Evolutionary conservation across 2,329 filamentous ascomycete species (phyloP).

Genomic region (Parastagonospora nodorum): DNA sequence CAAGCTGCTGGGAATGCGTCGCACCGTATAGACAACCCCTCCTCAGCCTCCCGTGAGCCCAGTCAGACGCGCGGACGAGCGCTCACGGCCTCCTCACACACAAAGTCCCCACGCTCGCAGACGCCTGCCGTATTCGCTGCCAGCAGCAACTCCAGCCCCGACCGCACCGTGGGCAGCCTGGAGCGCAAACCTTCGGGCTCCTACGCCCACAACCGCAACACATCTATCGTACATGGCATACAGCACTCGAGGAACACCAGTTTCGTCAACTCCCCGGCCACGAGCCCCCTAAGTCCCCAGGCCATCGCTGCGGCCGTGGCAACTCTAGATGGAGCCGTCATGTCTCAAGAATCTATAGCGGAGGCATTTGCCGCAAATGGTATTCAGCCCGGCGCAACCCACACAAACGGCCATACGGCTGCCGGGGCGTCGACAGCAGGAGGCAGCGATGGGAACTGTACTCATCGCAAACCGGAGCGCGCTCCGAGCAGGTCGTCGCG

Average conservation of each 20-base stretch:
- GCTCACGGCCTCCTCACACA: slow-evolving; percentile 50
- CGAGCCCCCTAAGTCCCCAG: slow-evolving; percentile 86
- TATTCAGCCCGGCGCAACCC: slow-evolving; percentile 14
- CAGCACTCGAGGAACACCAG: slow-evolving; percentile 92
- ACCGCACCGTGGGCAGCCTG: slow-evolving; percentile 41
- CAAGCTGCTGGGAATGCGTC: slow-evolving; percentile 44
- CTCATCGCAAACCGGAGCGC: slow-evolving; percentile 49
- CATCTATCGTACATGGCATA: slow-evolving; percentile 94
- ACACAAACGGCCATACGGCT: slow-evolving; percentile 17
- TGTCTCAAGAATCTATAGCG: slow-evolving; percentile 47
- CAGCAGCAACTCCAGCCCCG: slow-evolving; percentile 44
- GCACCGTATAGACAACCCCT: slow-evolving; percentile 43
- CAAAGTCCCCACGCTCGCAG: slow-evolving; percentile 51
- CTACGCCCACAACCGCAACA: slow-evolving; percentile 92
- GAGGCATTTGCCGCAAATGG: slow-evolving; percentile 43
- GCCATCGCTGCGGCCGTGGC: slow-evolving; percentile 65
- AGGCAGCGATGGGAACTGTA: slow-evolving; percentile 19
- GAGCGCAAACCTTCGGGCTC: slow-evolving; percentile 59
- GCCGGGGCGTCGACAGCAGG: slow-evolving; percentile 4
- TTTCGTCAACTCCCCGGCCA: slow-evolving; percentile 72
- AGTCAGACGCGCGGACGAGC: slow-evolving; percentile 54
- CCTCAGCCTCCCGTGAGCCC: slow-evolving; percentile 47
- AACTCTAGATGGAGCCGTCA: slow-evolving; percentile 47
- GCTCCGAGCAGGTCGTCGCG: slow-evolving; percentile 66
- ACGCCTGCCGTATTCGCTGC: slow-evolving; percentile 45